Evolutionary conservation across 768 basidiomycete genomes (phyloP), one percentile per base, ranked within the genome.

Genomic region (Candolleomyces eurysporus): DNA sequence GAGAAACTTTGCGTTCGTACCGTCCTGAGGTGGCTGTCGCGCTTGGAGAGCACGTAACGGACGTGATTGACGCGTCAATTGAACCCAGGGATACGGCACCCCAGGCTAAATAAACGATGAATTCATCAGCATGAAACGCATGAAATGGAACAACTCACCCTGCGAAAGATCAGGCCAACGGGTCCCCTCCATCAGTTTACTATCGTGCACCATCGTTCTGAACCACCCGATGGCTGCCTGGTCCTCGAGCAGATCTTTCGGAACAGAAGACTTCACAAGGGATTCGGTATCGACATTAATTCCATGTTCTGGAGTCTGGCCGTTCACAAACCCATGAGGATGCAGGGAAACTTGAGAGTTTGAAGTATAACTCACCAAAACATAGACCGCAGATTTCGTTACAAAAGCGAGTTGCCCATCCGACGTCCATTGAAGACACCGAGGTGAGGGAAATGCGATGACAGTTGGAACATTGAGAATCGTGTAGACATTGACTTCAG

Each of bases 231-330:
- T 69, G 0, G 76, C 70, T 42, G 74, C 71, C 57, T 74, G 72
- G 53, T 75, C 74, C 31, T 71, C 64, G 17, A 55, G 65, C 11
- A 61, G 67, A 9, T 73, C 67, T 54, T 71, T 78, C 16, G 67
- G 69, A 8, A 71, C 67, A 4, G 72, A 61, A 2, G 81, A 74
- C 60, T 78, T 84, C 42, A 86, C 73, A 9, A 80, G 76, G 11
- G 88, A 80, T 21, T 81, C 77, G 48, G 76, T 71, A 67, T 86
- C 87, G 61, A 89, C 84, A 65, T 85, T 87, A 51, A 93, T 81
- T 19, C 91, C 91, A 50, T 82, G 80, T 62, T 90, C 84, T 56
- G 91, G 91, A 4, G 90, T 91, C 91, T 93, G 59, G 36, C 19
- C 30, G 7, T 49, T 42, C 46, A 2, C 42, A 39, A 59, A 22